Evolutionary conservation across 108 stramenopile genomes (phyloP).

Genomic region (Aurantiochytrium sp.): DNA sequence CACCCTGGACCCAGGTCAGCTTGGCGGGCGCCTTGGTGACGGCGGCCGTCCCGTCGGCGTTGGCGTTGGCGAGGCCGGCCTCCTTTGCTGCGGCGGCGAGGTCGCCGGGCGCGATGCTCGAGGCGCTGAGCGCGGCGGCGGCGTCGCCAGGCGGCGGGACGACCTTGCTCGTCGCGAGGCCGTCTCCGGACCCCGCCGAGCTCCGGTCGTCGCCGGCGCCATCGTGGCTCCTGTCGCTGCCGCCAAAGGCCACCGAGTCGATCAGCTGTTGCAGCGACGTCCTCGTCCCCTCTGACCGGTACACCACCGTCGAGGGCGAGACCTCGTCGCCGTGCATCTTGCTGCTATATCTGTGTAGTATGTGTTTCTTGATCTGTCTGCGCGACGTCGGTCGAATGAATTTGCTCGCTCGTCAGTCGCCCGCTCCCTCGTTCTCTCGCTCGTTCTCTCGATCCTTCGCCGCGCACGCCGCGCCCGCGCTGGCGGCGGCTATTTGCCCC

Average conservation of each 20-base stretch:
- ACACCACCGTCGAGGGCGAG: background rate
- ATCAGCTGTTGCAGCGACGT: background rate
- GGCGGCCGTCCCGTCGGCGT: background rate
- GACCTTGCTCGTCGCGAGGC: background rate
- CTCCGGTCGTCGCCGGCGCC: background rate
- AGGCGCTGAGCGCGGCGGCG: background rate
- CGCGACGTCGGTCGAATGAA: too few species aligned
- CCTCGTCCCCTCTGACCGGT: background rate
- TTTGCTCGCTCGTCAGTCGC: too few species aligned
- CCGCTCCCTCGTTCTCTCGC: too few species aligned
- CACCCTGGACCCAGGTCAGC: constrained; percentile 61
- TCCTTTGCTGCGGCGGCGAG: background rate
- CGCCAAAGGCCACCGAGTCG: constrained; percentile 3
- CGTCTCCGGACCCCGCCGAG: background rate
- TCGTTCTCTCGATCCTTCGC: too few species aligned
- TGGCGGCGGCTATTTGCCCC: too few species aligned
- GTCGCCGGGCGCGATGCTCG: background rate
- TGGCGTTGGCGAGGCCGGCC: too few species aligned
- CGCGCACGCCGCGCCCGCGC: too few species aligned
- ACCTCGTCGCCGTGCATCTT: background rate
- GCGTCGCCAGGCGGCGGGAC: background rate
- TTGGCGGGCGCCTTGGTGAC: constrained; percentile 12
- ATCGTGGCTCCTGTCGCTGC: background rate
- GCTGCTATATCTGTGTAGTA: background rate
- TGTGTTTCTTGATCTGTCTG: too few species aligned